Conservation (phyloP, 306 rosid genomes). For the Begonia loranthoides region DNA sequence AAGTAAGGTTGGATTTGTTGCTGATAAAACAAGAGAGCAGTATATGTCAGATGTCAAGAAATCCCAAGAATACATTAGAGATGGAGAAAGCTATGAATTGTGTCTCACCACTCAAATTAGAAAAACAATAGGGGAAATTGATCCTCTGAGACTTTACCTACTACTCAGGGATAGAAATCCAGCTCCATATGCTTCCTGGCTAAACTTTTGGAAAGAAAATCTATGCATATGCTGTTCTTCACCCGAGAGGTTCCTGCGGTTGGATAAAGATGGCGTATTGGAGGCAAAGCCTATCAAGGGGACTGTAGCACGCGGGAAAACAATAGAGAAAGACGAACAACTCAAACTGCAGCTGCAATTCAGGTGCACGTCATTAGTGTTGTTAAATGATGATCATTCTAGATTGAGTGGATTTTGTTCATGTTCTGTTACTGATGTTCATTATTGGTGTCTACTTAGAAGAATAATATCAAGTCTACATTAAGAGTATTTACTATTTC, state of each 20-base stretch:
- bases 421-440: too few species aligned
- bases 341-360: slow-evolving; percentile 51
- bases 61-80: slow-evolving; percentile 70
- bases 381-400: too few species aligned
- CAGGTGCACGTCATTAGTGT: slow-evolving; percentile 32
- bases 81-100: slow-evolving; percentile 94
- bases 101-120: slow-evolving; percentile 90
- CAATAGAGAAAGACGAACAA: slow-evolving; percentile 59
- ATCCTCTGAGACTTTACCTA: slow-evolving; percentile 64
- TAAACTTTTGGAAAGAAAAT: slow-evolving; percentile 66
- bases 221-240: slow-evolving; percentile 81
- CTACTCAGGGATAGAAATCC: slow-evolving; percentile 84
- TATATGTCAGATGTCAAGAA: slow-evolving; percentile 61
- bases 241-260: slow-evolving; percentile 83
- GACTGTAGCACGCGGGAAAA: slow-evolving; percentile 74
- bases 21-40: slow-evolving; percentile 59
- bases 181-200: slow-evolving; percentile 98
- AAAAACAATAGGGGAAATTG: slow-evolving; percentile 38
- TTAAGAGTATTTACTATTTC: too few species aligned
- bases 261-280: slow-evolving; percentile 54
- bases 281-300: slow-evolving; percentile 99
- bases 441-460: too few species aligned
- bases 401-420: too few species aligned
- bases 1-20: slow-evolving; percentile 32
- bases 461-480: too few species aligned